A percentile compares a stretch with the other conserved stretches of the same genome.
Conservation (phyloP, 2,329 filamentous ascomycete genomes). For the Hymenoscyphus scutula region DNA sequence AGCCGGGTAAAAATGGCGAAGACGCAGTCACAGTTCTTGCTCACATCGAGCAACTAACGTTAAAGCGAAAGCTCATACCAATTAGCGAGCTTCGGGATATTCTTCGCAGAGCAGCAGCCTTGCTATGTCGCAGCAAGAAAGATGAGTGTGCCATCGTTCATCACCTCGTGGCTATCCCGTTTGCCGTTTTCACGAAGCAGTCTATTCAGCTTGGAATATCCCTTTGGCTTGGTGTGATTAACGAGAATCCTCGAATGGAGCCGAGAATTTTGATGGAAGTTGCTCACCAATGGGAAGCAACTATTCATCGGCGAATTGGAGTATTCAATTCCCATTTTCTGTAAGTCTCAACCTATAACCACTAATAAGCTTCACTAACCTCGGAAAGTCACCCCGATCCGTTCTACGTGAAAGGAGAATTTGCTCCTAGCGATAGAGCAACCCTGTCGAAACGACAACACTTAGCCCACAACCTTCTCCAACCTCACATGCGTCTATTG, state of each 20-base stretch:
- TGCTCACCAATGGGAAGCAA: constrained; percentile 85
- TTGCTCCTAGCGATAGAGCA: constrained; percentile 83
- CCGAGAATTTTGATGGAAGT: constrained; percentile 83
- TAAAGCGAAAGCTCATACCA: constrained; percentile 66
- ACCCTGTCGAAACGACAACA: constrained; percentile 73
- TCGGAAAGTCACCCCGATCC: constrained; percentile 69
- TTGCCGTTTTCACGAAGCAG: constrained; percentile 88
- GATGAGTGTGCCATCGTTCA: constrained; percentile 79
- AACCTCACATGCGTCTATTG: constrained; percentile 80
- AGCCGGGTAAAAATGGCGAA: constrained; percentile 52
- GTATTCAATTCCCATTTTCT: constrained; percentile 74
- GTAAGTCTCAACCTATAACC: constrained; percentile 41
- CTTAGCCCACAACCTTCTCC: constrained; percentile 75
- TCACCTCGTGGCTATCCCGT: constrained; percentile 88
- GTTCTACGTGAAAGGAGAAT: constrained; percentile 88
- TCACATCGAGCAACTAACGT: constrained; percentile 69
- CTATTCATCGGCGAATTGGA: constrained; percentile 72
- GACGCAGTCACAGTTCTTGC: constrained; percentile 65
- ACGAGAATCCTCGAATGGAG: constrained; percentile 89
- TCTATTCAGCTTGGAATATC: constrained; percentile 95
- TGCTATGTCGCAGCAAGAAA: constrained; percentile 75
- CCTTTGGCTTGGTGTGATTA: constrained; percentile 93
- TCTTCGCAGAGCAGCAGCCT: constrained; percentile 77
- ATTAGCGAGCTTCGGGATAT: constrained; percentile 76
- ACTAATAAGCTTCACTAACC: constrained; percentile 33